Base-by-base conservation (phyloP, 768 basidiomycete genomes). In the Lactifluus piperatus region DNA sequence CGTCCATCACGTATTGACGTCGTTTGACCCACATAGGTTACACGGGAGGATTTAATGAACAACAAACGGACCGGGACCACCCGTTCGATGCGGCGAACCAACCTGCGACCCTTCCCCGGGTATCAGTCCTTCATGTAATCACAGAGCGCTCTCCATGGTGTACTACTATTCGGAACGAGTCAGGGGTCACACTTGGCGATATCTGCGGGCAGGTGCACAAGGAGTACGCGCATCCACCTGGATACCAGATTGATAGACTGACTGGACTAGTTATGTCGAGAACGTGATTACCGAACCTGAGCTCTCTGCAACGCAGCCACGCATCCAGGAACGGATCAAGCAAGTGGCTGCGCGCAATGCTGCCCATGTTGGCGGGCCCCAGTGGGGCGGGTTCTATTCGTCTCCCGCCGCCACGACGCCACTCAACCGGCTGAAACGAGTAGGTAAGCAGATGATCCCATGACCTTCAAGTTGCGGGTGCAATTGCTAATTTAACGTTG, bases 181-280 rank as follows among this genome's bases (percentile, higher is more conserved):
- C 73, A 0, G 90, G 90, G 0, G 87, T 93, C 18, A 91, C 88
- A 2, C 77, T 88, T 62, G 79, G 78, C 18, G 88, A 93, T 67
- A 77, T 92, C n/a, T 87, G 84, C 65, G 75, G 76, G 4, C 71
- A 77, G n/a, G 71, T 92, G 46, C 88, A 81, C 76, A 83, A 82
- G 70, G 89, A 92, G 91, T 92, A 60, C 36, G 85, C 39, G 18
- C 36, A 26, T 37, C 10, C 1, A 3, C 32, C 7, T 22, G 3
- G 3, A 29, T 76, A 10, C 27, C 32, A 24, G 3, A 24, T 39
- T 20, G 13, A 36, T 26, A 11, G 51, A 24, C 45, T 52, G 34
- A 46, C 29, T 3, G 49, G 37, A 48, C 44, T 62, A 91, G 89
- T 29, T 91, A 91, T 67, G 78, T 83, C 0, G 84, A 88, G 18